These are phyloP conservation scores for Teratosphaeria pseudoeucalypti DNA, from an alignment of 2,329 filamentous ascomycete species.

Conservation along the genomic window DNA sequence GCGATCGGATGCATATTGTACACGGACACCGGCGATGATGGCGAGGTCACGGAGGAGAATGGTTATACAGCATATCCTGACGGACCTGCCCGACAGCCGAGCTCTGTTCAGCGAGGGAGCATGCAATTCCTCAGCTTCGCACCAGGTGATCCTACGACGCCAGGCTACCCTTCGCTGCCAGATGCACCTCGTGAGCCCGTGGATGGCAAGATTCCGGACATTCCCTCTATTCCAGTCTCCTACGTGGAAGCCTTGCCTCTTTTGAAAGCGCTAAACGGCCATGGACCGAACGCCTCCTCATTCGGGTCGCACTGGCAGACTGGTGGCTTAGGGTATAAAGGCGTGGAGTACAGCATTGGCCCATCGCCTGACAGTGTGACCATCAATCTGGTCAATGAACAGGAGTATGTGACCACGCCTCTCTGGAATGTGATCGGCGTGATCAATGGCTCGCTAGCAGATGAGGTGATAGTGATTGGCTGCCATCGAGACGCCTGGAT, in stretches of 20 bases:
- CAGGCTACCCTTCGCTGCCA: conserved; percentile 86
- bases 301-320: conserved; percentile 59
- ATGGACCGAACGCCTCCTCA: conserved; percentile 67
- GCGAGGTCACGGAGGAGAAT: conserved; percentile 67
- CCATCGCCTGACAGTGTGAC: conserved; percentile 62
- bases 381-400: conserved; percentile 39
- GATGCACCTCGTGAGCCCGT: conserved; percentile 67
- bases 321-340: conserved; percentile 65
- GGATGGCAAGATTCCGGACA: conserved; percentile 62
- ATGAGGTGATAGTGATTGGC: conserved; percentile 83
- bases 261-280: conserved; percentile 79
- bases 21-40: conserved; percentile 82
- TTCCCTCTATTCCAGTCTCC: conserved; percentile 85
- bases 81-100: conserved; percentile 78
- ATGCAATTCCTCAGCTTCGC: conserved; percentile 51
- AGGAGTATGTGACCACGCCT: conserved; percentile 41
- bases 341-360: conserved; percentile 75
- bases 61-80: conserved; percentile 71
- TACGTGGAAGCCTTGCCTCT: conserved; percentile 79
- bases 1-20: conserved; percentile 81
- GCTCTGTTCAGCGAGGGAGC: conserved; percentile 82
- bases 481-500: conserved; percentile 91
- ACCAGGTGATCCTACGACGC: conserved; percentile 74
- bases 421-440: conserved; percentile 73
- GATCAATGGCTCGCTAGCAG: conserved; percentile 74